These are phyloP conservation scores for Macrophomina phaseolina DNA, from an alignment of 2,329 filamentous ascomycete species.

Conservation along the genomic window DNA sequence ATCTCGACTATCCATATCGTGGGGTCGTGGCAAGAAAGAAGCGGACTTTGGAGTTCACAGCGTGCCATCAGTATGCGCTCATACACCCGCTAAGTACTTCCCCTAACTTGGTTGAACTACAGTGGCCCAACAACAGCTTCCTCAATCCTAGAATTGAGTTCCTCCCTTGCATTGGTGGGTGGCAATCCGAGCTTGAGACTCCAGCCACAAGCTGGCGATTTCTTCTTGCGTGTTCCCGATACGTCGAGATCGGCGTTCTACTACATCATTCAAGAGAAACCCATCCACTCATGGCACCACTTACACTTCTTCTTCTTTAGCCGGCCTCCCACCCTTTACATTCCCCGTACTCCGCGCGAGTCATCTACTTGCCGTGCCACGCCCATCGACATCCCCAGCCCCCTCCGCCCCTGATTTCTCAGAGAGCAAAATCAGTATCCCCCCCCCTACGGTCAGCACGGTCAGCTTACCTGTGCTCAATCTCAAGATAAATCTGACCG, in stretches of 20 bases:
- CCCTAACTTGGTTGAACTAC: too few species aligned
- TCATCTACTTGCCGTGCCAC: background rate
- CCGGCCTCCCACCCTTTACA: background rate
- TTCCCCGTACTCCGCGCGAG: background rate
- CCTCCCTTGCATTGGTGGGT: background rate
- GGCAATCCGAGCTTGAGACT: background rate
- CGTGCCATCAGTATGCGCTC: too few species aligned
- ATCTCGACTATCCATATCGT: background rate
- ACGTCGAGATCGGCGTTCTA: background rate
- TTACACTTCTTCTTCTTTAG: background rate
- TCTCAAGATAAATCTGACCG: background rate
- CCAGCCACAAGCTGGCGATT: background rate
- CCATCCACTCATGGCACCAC: background rate
- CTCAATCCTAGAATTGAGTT: background rate
- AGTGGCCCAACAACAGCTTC: background rate
- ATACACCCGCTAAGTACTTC: too few species aligned
- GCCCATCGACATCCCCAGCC: background rate
- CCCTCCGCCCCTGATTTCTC: background rate
- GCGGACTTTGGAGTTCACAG: background rate
- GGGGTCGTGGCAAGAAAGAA: background rate
- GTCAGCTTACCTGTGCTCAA: background rate
- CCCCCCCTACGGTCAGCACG: background rate
- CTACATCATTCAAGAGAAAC: background rate
- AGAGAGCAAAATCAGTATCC: background rate
- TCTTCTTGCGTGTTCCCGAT: background rate